Evolutionary conservation across 768 basidiomycete genomes (phyloP).

Genomic region (Pholiota microspora): DNA sequence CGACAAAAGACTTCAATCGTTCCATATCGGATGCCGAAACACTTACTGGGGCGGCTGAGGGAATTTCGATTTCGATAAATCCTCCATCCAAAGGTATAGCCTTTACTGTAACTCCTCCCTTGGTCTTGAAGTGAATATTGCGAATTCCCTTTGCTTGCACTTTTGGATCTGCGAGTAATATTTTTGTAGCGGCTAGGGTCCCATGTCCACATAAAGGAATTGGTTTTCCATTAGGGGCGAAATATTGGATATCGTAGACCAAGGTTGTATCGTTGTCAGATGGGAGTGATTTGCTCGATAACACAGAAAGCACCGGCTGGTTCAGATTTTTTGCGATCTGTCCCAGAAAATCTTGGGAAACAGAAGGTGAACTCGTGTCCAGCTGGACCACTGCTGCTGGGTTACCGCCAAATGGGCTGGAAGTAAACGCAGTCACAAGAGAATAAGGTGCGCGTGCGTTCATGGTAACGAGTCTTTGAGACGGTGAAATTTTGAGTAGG

Average conservation of each 20-base stretch:
- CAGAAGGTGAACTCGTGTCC: slow-evolving; percentile 38
- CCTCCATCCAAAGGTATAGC: slow-evolving; percentile 29
- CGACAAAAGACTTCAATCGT: slow-evolving; percentile 27
- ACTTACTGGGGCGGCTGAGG: slow-evolving; percentile 23
- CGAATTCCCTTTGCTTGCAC: slow-evolving; percentile 24
- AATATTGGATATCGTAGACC: slow-evolving; percentile 35
- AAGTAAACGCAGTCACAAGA: slow-evolving; percentile 20
- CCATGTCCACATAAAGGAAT: slow-evolving; percentile 42
- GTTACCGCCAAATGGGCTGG: slow-evolving; percentile 16
- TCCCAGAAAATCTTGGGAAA: slow-evolving; percentile 26
- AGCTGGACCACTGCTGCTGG: slow-evolving; percentile 31
- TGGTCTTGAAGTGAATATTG: slow-evolving; percentile 32
- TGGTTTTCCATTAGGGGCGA: slow-evolving; percentile 28
- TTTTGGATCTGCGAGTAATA: slow-evolving; percentile 32
- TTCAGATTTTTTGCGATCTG: slow-evolving; percentile 41
- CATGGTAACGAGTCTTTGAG: slow-evolving; percentile 8
- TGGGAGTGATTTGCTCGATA: slow-evolving; percentile 24
- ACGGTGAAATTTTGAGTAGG: not conserved
- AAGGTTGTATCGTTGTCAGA: slow-evolving; percentile 23
- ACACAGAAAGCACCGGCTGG: slow-evolving; percentile 40
- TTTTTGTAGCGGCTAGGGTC: slow-evolving; percentile 41
- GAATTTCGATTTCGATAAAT: slow-evolving; percentile 37
- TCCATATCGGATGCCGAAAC: slow-evolving; percentile 28
- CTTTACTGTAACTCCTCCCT: slow-evolving; percentile 22
- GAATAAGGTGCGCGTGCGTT: slow-evolving; percentile 24